Conservation (phyloP, 768 basidiomycete species). For the Kwoniella europaea region DNA sequence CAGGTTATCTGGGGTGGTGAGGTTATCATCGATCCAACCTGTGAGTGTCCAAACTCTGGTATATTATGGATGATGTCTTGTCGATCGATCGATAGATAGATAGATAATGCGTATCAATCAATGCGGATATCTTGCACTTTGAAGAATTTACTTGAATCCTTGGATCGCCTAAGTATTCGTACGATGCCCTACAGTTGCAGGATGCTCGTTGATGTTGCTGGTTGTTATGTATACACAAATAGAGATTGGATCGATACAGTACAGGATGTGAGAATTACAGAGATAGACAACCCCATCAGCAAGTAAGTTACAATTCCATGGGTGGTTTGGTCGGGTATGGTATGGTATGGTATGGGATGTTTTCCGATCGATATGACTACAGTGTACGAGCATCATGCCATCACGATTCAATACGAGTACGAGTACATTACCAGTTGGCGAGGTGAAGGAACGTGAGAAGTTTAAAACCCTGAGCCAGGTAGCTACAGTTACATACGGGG, state of each 20-base stretch:
- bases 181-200: too few relatives aligned
- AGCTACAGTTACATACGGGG: not conserved
- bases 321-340: too few relatives aligned
- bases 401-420: not conserved
- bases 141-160: not conserved
- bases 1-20: too few relatives aligned
- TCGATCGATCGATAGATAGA: not conserved
- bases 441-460: constrained; percentile 18
- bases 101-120: not conserved
- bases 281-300: too few relatives aligned
- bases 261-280: too few relatives aligned
- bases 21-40: too few relatives aligned
- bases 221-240: too few relatives aligned
- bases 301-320: too few relatives aligned
- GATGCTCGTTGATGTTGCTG: too few relatives aligned
- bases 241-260: too few relatives aligned
- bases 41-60: too few relatives aligned
- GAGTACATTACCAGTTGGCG: not conserved
- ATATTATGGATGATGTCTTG: too few relatives aligned
- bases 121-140: not conserved
- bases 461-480: not conserved
- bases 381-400: not conserved
- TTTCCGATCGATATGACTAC: not conserved
- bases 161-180: not conserved
- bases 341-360: not conserved